Conservation (phyloP, 306 rosid genomes). For the Herpetospermum pedunculosum region DNA sequence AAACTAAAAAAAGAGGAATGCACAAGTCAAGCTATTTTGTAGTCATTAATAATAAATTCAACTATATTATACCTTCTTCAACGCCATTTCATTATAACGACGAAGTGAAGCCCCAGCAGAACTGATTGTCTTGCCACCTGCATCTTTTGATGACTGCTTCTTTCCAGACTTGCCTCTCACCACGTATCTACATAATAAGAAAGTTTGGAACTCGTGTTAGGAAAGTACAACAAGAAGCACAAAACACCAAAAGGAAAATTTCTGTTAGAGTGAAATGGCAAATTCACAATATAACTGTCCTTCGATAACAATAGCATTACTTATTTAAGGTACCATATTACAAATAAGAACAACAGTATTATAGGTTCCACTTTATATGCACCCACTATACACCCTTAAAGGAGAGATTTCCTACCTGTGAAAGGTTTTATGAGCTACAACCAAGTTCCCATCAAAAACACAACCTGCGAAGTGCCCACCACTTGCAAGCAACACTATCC, state of each 20-base stretch:
- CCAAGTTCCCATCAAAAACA: conserved; percentile 66
- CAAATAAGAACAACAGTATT: background rate
- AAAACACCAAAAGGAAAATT: background rate
- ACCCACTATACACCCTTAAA: background rate
- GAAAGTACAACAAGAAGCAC: background rate
- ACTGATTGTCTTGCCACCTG: conserved; percentile 58
- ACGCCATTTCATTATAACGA: conserved; percentile 69
- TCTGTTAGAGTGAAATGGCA: background rate
- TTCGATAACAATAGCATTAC: background rate
- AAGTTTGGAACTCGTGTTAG: background rate
- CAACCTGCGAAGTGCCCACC: conserved; percentile 97
- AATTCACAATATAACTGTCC: background rate
- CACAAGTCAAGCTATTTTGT: background rate
- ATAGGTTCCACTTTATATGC: background rate
- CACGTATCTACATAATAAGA: conserved; percentile 53
- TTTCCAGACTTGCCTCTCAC: conserved; percentile 94
- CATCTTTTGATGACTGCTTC: conserved; percentile 91
- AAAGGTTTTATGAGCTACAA: conserved; percentile 89
- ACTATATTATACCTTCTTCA: conserved; percentile 46
- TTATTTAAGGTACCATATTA: background rate
- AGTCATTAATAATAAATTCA: background rate
- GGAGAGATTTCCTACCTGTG: conserved; percentile 52
- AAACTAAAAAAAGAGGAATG: background rate
- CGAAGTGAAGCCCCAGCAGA: conserved; percentile 97
- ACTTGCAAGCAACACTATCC: conserved; percentile 76